These are phyloP conservation scores for Allantophomopsis lycopodina DNA, from an alignment of 2,329 filamentous ascomycete species.

Conservation along the genomic window DNA sequence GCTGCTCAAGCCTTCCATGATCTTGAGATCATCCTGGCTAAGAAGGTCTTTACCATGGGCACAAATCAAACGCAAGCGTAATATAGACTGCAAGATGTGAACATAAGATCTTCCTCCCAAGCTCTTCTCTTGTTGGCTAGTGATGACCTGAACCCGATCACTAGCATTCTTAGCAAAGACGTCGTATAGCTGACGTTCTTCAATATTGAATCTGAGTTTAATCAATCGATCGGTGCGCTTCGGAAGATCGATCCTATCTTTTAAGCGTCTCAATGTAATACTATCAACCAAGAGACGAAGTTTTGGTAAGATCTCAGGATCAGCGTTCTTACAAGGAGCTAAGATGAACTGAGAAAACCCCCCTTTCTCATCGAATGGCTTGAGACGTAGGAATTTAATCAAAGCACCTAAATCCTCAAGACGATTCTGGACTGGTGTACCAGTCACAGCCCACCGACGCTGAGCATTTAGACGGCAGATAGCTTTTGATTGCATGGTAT, in stretches of 20 bases:
- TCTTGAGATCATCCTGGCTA: conserved; percentile 66
- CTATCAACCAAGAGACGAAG: conserved; percentile 83
- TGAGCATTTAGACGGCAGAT: conserved; percentile 68
- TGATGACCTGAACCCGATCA: conserved; percentile 66
- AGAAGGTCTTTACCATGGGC: conserved; percentile 90
- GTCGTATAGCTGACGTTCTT: conserved; percentile 69
- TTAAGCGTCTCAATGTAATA: conserved; percentile 82
- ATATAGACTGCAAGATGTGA: conserved; percentile 82
- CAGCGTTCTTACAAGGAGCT: conserved; percentile 73
- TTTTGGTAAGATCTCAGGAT: conserved; percentile 72
- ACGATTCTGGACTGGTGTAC: conserved; percentile 88
- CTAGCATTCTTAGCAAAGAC: conserved; percentile 73
- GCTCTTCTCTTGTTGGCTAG: conserved; percentile 46
- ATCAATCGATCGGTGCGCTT: conserved; percentile 59
- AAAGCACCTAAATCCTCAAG: conserved; percentile 81
- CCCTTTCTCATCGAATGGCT: conserved; percentile 67
- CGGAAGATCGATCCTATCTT: conserved; percentile 80
- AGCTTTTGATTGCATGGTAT: conserved; percentile 70
- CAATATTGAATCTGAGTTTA: conserved; percentile 58
- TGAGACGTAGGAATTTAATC: conserved; percentile 71
- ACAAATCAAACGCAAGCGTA: conserved; percentile 79
- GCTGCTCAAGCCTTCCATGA: conserved; percentile 68
- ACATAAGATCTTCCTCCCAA: conserved; percentile 83
- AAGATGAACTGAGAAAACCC: conserved; percentile 73
- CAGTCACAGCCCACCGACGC: conserved; percentile 92